Conservation (phyloP, 179 eudicot genomes). For the Gypsophila paniculata region DNA sequence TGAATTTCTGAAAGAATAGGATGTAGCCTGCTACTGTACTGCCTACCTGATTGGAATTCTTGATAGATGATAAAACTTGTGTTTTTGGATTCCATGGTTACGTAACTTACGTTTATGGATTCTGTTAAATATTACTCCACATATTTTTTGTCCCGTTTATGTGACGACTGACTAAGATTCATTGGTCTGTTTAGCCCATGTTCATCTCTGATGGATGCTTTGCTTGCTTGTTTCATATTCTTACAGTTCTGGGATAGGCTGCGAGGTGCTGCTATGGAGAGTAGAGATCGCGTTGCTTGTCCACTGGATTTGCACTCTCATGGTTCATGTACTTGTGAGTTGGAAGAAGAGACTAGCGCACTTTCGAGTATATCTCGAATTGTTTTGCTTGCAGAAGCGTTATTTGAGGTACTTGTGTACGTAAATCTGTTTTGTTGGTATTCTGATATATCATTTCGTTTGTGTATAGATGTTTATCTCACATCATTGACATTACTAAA, state of each 20-base stretch:
- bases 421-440: not conserved
- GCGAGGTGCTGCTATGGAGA: conserved; percentile 39
- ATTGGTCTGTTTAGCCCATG: not conserved
- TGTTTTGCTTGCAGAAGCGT: conserved; percentile 76
- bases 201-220: not conserved
- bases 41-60: not conserved
- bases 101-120: too few species aligned
- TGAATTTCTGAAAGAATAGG: not conserved
- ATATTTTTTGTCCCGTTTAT: not conserved
- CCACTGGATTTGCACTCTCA: conserved; percentile 63
- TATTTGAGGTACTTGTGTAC: conserved; percentile 65
- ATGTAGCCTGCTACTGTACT: not conserved
- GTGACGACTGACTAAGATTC: not conserved
- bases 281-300: conserved; percentile 41
- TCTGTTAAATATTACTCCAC: too few species aligned
- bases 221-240: conserved; percentile 15
- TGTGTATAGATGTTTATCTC: not conserved
- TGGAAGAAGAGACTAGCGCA: conserved; percentile 52
- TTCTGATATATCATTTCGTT: not conserved
- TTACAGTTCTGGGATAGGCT: conserved; percentile 63
- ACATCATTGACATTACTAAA: not conserved
- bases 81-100: too few species aligned
- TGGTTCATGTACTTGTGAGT: conserved; percentile 67
- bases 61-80: not conserved
- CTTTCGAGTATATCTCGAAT: conserved; percentile 75